Base-by-base conservation (phyloP, 768 basidiomycete genomes). In the Trametes cinnabarina region DNA sequence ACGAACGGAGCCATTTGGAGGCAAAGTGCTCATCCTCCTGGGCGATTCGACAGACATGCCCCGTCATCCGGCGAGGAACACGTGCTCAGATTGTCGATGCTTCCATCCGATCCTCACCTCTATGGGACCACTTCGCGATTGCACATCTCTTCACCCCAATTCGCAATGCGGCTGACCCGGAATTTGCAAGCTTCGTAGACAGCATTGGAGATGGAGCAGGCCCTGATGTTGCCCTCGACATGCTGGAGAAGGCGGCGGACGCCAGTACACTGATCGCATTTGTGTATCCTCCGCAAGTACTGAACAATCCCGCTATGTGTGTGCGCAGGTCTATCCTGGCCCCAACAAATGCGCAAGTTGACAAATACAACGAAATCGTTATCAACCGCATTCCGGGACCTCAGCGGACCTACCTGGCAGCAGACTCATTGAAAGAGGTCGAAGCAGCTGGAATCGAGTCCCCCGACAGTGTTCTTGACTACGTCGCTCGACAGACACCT, bases 31-130 rank as follows among this genome's bases (percentile, higher is more conserved):
- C 15, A 51, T 78, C 25, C 67, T 73, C 1, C 62, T 74, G 3
- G 77, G 75, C 0, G 76, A 77, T 58, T 77, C 77, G 75, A 1
- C 77, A 77, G 62, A 74, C 72, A 1, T 72, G 68, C 39, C 77
- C 77, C 19, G 73, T 78, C n/a, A 63, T 77, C 14, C 48, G 61
- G 8, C 20, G 67, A 1, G 75, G 72, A 0, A 66, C 69, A 0
- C 63, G 66, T 12, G 37, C 52, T 0, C 63, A 74, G 26, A 60
- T 74, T 10, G 52, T 77, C 2, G 60, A 69, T 46, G 74, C 76
- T 1, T 79, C 73, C 4, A 72, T 78, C 51, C 68, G 72, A 28
- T 67, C 67, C 0, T 75, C 74, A 5, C 62, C 57, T 0, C 62
- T 77, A 3, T 76, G 77, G 76, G 22, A 40, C 3, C 20, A 46